Base-by-base conservation (phyloP, 2,329 filamentous ascomycete species). In the Claviceps spartinae region DNA sequence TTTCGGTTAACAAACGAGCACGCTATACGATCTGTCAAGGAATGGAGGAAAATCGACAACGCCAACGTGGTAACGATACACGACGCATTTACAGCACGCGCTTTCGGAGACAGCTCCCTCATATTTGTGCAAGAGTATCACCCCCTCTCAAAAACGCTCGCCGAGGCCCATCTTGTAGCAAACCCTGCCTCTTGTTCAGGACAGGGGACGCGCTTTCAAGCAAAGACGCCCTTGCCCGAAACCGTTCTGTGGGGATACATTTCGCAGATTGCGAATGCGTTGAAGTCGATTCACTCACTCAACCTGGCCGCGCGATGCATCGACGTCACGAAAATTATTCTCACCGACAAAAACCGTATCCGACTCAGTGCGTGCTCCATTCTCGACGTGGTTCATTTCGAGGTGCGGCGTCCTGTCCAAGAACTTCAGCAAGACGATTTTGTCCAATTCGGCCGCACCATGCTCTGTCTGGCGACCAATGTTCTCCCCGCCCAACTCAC, bases 101-200 rank as follows among this genome's bases (percentile, higher is more conserved):
- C 85, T 26, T 98, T 98, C 66, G 88, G 88, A 52, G 93, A 97
- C 65, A 95, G 88, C 67, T 97, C 93, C 3, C 77, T 98, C 51
- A 85, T 98, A 48, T 86, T 98, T 61, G 89, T 95, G 24, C 93
- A 88, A 55, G 88, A 95, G 65, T 98, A 95, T 63, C 87, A 93
- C 62, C 91, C 93, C 1, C 75, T 93, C 20, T 88, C 91, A 2
- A 94, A 93, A 67, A 95, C 91, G 0, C 76, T 98, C 24, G 81
- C 85, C 37, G 91, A 97, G 62, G 81, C 86, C 60, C 87, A 96
- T 61, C 82, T 89, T 56, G 60, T 24, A 44, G 13, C 30, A 34
- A 34, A 72, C 22, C 50, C 66, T 13, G 62, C 53, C 18, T 62
- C 54, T 16, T 34, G 30, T 11, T 53, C 63, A 62, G 65, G 64